phyloP scores from a whole-genome alignment of 2,329 filamentous ascomycete species.

The Plectosphaerella plurivora region DNA sequence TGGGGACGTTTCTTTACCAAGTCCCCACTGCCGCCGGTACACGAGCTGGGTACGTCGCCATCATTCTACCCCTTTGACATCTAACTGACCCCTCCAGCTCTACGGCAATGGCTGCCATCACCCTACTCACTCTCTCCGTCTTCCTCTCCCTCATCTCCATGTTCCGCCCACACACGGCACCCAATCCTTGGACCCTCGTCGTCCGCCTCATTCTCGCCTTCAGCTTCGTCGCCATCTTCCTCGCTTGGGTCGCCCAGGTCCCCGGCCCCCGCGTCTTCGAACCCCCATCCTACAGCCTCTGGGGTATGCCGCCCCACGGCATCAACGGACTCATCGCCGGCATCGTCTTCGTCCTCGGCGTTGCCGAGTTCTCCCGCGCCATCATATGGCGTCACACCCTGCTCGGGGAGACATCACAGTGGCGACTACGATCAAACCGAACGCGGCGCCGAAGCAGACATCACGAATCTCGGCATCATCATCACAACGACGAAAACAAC shows the following conservation, averaged over 20 bases:
- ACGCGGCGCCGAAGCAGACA: background rate
- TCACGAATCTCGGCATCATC: background rate
- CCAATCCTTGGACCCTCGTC: conserved; percentile 24
- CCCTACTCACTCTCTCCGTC: conserved; percentile 26
- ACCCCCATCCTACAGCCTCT: background rate
- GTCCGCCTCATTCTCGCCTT: conserved; percentile 23
- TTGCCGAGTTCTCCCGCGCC: conserved; percentile 1
- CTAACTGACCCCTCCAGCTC: conserved; percentile 13
- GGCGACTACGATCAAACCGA: background rate
- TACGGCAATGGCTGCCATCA: conserved; percentile 22
- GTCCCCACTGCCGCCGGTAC: conserved; percentile 13
- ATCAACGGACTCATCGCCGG: background rate
- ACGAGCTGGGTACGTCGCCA: conserved; percentile 7
- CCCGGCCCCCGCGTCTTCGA: conserved; percentile 1
- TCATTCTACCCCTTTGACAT: background rate
- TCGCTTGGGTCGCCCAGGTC: conserved; percentile 24
- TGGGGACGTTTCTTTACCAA: conserved; percentile 25
- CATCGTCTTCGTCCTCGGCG: background rate
- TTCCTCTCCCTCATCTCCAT: conserved; percentile 29
- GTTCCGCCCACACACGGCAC: conserved; percentile 13
- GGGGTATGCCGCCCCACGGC: background rate
- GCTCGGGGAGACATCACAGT: conserved; percentile 21
- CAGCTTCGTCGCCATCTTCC: conserved; percentile 28
- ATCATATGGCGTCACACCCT: background rate
- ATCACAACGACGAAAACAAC: background rate